Conservation (phyloP, 2,329 filamentous ascomycete genomes). For the Aspergillus versicolor region DNA sequence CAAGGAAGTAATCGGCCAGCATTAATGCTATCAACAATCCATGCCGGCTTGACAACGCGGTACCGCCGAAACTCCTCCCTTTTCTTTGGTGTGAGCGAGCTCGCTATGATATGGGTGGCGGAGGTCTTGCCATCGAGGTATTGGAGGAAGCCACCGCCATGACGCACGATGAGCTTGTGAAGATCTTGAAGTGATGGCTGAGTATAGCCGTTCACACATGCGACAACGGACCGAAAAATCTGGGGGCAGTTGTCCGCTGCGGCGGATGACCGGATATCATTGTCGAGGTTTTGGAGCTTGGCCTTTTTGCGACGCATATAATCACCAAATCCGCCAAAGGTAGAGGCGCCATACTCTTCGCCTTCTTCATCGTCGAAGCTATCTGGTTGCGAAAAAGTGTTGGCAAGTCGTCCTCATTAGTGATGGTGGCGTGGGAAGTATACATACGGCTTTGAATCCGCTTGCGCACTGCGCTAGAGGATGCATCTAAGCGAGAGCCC, state of each 20-base stretch:
- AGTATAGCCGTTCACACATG: slow-evolving; percentile 92
- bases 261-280: slow-evolving; percentile 69
- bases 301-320: slow-evolving; percentile 96
- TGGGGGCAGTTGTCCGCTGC: slow-evolving; percentile 63
- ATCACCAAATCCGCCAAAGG: slow-evolving; percentile 84
- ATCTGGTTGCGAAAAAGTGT: slow-evolving; percentile 45
- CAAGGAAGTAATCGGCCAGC: slow-evolving; percentile 82
- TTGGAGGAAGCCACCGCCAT: slow-evolving; percentile 94
- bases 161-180: slow-evolving; percentile 80
- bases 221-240: slow-evolving; percentile 88
- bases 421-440: background rate
- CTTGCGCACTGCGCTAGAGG: slow-evolving; percentile 60
- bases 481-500: slow-evolving; percentile 63
- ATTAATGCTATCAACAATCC: slow-evolving; percentile 86
- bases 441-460: slow-evolving; percentile 58
- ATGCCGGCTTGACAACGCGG: slow-evolving; percentile 89
- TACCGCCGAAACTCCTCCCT: slow-evolving; percentile 82
- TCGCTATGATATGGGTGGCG: slow-evolving; percentile 94
- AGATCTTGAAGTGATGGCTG: slow-evolving; percentile 89
- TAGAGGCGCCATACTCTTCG: slow-evolving; percentile 85
- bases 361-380: slow-evolving; percentile 77
- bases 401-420: background rate
- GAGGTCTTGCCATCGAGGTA: slow-evolving; percentile 93
- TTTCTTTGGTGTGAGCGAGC: slow-evolving; percentile 88
- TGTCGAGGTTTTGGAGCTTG: slow-evolving; percentile 93